phyloP scores from a whole-genome alignment of 257 asterid genomes.

The Solanum etuberosum region DNA sequence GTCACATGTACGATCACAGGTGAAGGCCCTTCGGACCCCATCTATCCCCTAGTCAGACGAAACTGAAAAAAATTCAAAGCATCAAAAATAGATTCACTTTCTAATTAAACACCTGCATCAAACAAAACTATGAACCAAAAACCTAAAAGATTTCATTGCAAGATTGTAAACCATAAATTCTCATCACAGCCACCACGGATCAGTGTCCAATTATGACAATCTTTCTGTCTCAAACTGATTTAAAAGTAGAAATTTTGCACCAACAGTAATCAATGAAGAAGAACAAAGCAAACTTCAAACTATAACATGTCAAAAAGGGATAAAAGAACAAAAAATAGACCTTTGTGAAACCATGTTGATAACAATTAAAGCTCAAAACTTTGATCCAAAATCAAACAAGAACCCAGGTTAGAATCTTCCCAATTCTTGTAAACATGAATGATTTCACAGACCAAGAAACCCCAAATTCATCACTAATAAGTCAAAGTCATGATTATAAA shows the following conservation, averaged over 20 bases:
- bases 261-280: not conserved
- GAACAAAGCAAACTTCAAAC: not conserved
- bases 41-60: slow-evolving; percentile 24
- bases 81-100: slow-evolving; percentile 11
- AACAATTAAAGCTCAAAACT: slow-evolving; percentile 21
- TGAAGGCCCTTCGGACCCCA: slow-evolving; percentile 97
- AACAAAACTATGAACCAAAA: not conserved
- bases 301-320: not conserved
- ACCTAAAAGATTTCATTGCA: not conserved
- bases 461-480: slow-evolving; percentile 8
- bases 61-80: slow-evolving; percentile 12
- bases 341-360: slow-evolving; percentile 2
- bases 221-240: not conserved
- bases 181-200: not conserved
- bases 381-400: slow-evolving; percentile 1
- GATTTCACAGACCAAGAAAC: slow-evolving; percentile 6
- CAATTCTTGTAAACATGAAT: slow-evolving; percentile 6
- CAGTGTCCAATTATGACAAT: not conserved
- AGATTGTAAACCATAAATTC: not conserved
- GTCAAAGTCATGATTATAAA: slow-evolving; percentile 16
- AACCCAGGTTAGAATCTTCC: slow-evolving; percentile 7
- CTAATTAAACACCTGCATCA: slow-evolving; percentile 13
- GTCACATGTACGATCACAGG: slow-evolving; percentile 79
- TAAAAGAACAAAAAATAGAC: not conserved
- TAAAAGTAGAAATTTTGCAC: not conserved